Evolutionary conservation across 2,329 filamentous ascomycete genomes (phyloP).

Genomic region (Xylaria sp.): DNA sequence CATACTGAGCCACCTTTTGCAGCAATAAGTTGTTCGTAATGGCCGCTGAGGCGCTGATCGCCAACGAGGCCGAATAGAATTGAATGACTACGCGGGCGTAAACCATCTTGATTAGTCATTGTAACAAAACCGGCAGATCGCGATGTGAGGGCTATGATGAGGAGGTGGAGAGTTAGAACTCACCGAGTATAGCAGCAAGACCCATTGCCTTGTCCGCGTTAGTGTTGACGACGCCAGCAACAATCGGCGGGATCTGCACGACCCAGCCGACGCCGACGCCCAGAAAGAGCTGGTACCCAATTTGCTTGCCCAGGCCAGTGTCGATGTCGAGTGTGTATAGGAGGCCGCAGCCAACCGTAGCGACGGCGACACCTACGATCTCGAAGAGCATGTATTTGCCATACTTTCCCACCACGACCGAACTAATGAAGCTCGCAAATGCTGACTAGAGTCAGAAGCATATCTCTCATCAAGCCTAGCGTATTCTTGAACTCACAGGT

Average conservation of each 20-base stretch:
- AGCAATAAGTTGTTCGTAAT: constrained; percentile 34
- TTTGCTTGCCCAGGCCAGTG: constrained; percentile 46
- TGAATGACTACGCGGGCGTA: constrained; percentile 21
- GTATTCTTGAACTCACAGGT: constrained; percentile 18
- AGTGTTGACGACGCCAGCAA: constrained; percentile 25
- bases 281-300: constrained; percentile 57
- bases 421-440: constrained; percentile 19
- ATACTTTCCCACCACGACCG: constrained; percentile 35
- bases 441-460: constrained; percentile 36
- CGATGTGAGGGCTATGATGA: too few species aligned
- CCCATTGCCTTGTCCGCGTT: constrained; percentile 33
- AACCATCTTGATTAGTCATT: neutral
- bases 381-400: constrained; percentile 58
- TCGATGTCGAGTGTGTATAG: constrained; percentile 54
- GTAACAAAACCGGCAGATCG: too few species aligned
- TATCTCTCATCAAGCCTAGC: too few species aligned
- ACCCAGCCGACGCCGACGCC: constrained; percentile 55
- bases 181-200: constrained; percentile 25
- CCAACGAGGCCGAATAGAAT: constrained; percentile 30
- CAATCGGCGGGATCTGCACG: constrained; percentile 52
- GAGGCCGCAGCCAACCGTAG: constrained; percentile 55
- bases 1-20: constrained; percentile 23
- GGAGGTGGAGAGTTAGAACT: neutral
- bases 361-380: constrained; percentile 50
- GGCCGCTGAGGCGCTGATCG: constrained; percentile 23